Evolutionary conservation across 108 stramenopile genomes (phyloP).

Genomic region (Nitzschia sp.): DNA sequence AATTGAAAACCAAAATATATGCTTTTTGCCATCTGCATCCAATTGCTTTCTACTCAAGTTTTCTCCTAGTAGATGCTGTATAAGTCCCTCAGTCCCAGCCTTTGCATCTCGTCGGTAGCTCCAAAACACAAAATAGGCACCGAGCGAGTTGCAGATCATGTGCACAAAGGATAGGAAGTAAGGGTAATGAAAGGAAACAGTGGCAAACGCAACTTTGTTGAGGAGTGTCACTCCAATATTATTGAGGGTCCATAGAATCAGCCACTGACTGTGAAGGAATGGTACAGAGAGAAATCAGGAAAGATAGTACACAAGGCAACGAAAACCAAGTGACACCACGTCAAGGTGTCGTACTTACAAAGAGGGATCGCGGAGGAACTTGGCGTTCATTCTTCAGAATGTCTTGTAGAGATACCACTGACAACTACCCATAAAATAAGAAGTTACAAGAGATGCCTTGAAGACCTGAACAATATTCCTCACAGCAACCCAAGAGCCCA

Average conservation of each 20-base stretch:
- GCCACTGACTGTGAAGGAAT: slow-evolving; percentile 38
- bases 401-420: too few species aligned
- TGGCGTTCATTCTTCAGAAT: neutral
- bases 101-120: slow-evolving; percentile 20
- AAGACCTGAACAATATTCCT: too few species aligned
- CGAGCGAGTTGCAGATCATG: slow-evolving; percentile 78
- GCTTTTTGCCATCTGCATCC: slow-evolving; percentile 42
- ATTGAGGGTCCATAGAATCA: slow-evolving; percentile 72
- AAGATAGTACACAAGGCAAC: neutral
- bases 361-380: slow-evolving; percentile 11
- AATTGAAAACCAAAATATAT: slow-evolving; percentile 62
- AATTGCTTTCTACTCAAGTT: slow-evolving; percentile 47
- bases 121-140: slow-evolving; percentile 51
- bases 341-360: slow-evolving; percentile 1
- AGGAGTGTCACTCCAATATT: slow-evolving; percentile 88
- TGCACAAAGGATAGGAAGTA: slow-evolving; percentile 83
- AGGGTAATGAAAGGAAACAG: slow-evolving; percentile 82
- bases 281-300: neutral
- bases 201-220: slow-evolving; percentile 83
- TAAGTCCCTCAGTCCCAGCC: slow-evolving; percentile 21
- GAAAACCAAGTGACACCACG: neutral
- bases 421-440: too few species aligned
- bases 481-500: too few species aligned
- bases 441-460: too few species aligned
- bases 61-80: slow-evolving; percentile 45